phyloP scores from a whole-genome alignment of 2,329 filamentous ascomycete species.

The Pestalotiopsis sp. region DNA sequence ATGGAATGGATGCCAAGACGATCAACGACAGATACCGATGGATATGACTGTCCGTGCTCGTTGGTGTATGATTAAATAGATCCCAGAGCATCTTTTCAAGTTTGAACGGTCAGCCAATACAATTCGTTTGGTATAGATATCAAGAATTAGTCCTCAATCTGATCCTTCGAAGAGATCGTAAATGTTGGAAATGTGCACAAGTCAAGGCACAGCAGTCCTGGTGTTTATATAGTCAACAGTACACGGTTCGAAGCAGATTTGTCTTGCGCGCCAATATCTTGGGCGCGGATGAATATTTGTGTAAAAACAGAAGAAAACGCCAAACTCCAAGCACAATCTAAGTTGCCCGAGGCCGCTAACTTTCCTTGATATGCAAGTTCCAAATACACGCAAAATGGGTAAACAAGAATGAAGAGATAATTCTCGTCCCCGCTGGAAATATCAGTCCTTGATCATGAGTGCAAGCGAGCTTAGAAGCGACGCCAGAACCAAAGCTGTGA shows the following conservation, averaged over 20 bases:
- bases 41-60: background rate
- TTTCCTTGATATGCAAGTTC: background rate
- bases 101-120: background rate
- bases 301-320: background rate
- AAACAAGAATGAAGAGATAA: background rate
- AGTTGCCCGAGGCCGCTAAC: background rate
- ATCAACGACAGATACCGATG: background rate
- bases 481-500: constrained; percentile 23
- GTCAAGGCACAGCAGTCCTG: background rate
- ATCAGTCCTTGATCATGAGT: constrained; percentile 11
- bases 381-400: background rate
- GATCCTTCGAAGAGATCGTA: too few species aligned
- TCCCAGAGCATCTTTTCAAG: background rate
- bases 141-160: background rate
- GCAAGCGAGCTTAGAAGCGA: constrained; percentile 9
- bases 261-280: background rate
- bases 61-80: background rate
- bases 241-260: background rate
- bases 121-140: background rate
- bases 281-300: background rate
- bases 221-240: background rate
- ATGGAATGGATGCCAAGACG: background rate
- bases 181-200: background rate
- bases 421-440: background rate
- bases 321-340: background rate